Evolutionary conservation across 2,329 filamentous ascomycete species (phyloP).

Genomic region (Chaetomium olivaceum): DNA sequence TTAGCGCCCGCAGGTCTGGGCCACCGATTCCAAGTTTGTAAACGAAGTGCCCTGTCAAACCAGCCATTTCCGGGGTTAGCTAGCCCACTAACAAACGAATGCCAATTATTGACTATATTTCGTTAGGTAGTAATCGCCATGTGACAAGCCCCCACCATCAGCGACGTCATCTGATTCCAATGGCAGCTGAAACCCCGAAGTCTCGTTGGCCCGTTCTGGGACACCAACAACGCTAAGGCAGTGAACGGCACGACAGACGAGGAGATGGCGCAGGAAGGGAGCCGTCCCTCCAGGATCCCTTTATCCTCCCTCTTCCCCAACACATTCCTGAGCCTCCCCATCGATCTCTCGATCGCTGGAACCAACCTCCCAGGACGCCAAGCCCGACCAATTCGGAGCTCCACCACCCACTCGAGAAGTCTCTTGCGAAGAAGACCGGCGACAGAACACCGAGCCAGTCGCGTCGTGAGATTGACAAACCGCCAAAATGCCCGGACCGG

Average conservation of each 20-base stretch:
- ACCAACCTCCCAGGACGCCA: background rate
- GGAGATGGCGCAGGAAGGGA: background rate
- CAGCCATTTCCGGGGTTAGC: background rate
- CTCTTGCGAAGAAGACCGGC: background rate
- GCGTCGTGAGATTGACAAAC: constrained; percentile 22
- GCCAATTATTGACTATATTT: too few species aligned
- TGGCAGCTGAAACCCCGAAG: constrained; percentile 17
- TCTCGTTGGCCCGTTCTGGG: constrained; percentile 19
- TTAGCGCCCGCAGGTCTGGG: background rate
- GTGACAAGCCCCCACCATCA: background rate
- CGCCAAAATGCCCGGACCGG: constrained; percentile 33
- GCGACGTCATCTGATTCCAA: constrained; percentile 24
- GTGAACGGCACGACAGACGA: background rate
- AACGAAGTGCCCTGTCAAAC: background rate
- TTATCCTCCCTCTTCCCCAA: background rate
- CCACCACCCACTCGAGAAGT: background rate
- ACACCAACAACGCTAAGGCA: constrained; percentile 5
- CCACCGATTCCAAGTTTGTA: background rate
- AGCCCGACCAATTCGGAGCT: background rate
- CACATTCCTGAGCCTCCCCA: background rate
- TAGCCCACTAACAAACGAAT: background rate
- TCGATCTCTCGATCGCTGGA: background rate
- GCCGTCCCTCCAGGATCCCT: background rate
- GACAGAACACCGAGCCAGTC: background rate
- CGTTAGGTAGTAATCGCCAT: background rate